Percentiles rank a stretch among this genome's conserved stretches.
These are phyloP conservation scores for Ophiocordyceps sinensis DNA, from an alignment of 2,329 filamentous ascomycete genomes.

Conservation along the genomic window DNA sequence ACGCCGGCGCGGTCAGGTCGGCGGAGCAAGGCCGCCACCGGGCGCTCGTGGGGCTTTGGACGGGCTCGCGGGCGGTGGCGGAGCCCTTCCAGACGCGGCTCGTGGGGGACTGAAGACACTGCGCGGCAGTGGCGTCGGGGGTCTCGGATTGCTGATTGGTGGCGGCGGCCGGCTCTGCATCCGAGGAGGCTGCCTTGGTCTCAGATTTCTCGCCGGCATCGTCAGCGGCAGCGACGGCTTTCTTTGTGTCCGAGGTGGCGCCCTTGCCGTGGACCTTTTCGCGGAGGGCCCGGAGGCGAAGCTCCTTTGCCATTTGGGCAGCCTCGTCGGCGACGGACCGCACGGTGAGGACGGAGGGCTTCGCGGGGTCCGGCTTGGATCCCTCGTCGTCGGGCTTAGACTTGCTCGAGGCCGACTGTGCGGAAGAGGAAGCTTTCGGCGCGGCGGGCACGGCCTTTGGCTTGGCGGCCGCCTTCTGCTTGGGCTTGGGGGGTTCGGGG, in stretches of 20 bases:
- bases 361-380: constrained; percentile 3
- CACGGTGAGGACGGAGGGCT: constrained; percentile 24
- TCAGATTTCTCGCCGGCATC: background rate
- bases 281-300: constrained; percentile 36
- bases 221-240: too few relatives aligned
- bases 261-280: constrained; percentile 40
- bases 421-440: constrained; percentile 7
- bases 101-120: constrained; percentile 13
- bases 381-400: background rate
- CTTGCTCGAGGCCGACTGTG: constrained; percentile 9
- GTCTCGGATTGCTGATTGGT: too few relatives aligned
- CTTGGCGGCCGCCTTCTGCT: constrained; percentile 5
- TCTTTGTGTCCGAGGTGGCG: constrained; percentile 1
- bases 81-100: constrained; percentile 3
- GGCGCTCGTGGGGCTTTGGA: constrained; percentile 5
- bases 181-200: background rate
- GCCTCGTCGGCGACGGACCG: constrained; percentile 50
- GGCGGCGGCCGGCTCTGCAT: background rate
- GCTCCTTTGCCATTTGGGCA: constrained; percentile 47
- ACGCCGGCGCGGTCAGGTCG: background rate
- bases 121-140: background rate
- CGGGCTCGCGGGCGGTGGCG: constrained; percentile 5
- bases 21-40: constrained; percentile 1
- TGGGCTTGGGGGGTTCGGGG: constrained; percentile 21
- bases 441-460: constrained; percentile 9